Evolutionary conservation across 106 monocot genomes (phyloP).

Genomic region (Allium cepa): DNA sequence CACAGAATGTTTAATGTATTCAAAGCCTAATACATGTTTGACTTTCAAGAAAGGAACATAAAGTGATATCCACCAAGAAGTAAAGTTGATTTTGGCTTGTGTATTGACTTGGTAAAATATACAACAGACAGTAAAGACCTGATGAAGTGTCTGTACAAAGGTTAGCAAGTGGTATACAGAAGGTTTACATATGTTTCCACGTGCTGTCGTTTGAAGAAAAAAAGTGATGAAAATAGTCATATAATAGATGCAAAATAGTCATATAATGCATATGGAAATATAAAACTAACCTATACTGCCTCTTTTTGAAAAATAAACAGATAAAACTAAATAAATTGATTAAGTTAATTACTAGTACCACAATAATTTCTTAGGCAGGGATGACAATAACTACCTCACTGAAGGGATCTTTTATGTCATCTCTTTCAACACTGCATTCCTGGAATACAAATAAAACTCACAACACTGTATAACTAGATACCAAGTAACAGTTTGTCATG

Average conservation of each 20-base stretch:
- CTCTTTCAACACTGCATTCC: conserved; percentile 89
- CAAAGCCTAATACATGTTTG: not conserved
- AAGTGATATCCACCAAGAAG: too few relatives aligned
- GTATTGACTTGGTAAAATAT: not conserved
- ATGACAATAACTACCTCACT: conserved; percentile 53
- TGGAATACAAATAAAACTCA: conserved; percentile 27
- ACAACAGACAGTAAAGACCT: not conserved
- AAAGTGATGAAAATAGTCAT: too few relatives aligned
- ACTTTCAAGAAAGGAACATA: not conserved
- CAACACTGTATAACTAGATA: not conserved
- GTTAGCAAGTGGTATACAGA: not conserved
- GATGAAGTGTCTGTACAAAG: not conserved
- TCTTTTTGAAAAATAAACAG: too few relatives aligned
- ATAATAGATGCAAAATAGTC: too few relatives aligned
- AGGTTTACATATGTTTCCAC: not conserved
- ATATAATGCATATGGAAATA: too few relatives aligned
- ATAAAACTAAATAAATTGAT: too few relatives aligned
- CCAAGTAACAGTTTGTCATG: too few relatives aligned
- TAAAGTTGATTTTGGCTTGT: not conserved
- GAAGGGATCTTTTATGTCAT: conserved; percentile 96
- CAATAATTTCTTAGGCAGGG: not conserved
- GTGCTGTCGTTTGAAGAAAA: too few relatives aligned
- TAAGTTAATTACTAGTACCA: not conserved
- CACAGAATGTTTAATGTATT: too few relatives aligned
- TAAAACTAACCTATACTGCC: too few relatives aligned